Evolutionary conservation across 352 stramenopile species (phyloP).

Genomic region (Globisporangium cederbergense): DNA sequence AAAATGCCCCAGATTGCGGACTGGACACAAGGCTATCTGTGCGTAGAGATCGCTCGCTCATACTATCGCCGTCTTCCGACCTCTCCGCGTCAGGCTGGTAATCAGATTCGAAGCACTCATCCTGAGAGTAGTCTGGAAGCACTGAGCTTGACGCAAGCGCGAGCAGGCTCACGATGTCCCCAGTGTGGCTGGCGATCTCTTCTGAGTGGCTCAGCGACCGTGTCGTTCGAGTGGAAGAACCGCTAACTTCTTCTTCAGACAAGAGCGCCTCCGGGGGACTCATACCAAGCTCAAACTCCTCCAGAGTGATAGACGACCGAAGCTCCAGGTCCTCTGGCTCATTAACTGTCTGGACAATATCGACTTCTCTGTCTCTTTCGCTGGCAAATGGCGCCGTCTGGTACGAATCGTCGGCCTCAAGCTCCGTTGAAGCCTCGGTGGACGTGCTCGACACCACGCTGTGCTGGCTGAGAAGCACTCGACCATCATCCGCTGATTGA

Average conservation of each 20-base stretch:
- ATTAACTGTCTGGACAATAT: not conserved
- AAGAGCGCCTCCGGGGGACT: conserved; percentile 17
- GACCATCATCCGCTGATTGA: not conserved
- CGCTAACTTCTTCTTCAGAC: conserved; percentile 3
- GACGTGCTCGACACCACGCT: conserved; percentile 1
- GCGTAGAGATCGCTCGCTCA: not conserved
- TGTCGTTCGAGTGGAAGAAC: not conserved
- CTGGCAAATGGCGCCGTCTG: conserved; percentile 9
- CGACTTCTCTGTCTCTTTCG: conserved; percentile 8
- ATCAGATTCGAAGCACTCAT: conserved; percentile 1
- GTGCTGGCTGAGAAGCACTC: conserved; percentile 6
- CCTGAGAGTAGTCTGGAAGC: conserved; percentile 13
- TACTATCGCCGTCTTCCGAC: conserved; percentile 2
- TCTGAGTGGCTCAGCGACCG: conserved; percentile 8
- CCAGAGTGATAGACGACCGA: conserved; percentile 39
- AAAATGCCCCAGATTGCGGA: conserved; percentile 16
- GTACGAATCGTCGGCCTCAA: not conserved
- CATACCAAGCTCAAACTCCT: conserved; percentile 57
- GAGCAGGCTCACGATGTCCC: conserved; percentile 19
- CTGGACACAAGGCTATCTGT: not conserved
- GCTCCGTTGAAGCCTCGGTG: conserved; percentile 8
- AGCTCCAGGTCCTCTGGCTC: conserved; percentile 24
- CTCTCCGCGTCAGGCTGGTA: conserved; percentile 6
- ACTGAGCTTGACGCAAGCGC: conserved; percentile 29
- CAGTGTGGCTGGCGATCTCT: not conserved